phyloP scores from a whole-genome alignment of 2,329 filamentous ascomycete species.

The Pyrenophora teres region DNA sequence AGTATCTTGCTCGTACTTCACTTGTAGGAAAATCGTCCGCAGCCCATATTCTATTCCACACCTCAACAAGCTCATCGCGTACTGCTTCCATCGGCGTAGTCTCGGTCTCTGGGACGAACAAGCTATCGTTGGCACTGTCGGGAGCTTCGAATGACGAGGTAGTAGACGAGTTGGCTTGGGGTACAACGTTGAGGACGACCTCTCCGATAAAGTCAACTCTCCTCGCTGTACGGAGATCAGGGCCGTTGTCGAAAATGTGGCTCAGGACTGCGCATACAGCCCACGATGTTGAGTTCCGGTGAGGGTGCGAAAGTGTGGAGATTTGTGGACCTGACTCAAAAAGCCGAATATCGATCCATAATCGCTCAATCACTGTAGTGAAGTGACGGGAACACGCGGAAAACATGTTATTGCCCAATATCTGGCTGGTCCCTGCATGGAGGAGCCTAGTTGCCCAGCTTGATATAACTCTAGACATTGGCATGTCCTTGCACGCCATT shows the following conservation, averaged over 20 bases:
- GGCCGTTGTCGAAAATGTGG: constrained; percentile 34
- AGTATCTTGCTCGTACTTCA: constrained; percentile 21
- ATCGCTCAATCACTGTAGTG: constrained; percentile 27
- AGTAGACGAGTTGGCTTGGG: constrained; percentile 12
- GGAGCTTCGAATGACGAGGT: not conserved
- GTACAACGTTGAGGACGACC: constrained; percentile 39
- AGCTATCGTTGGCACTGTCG: not conserved
- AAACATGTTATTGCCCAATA: constrained; percentile 2
- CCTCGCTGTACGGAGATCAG: constrained; percentile 21
- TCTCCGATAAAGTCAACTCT: constrained; percentile 33
- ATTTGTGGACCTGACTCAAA: constrained; percentile 27
- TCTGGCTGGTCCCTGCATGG: constrained; percentile 8
- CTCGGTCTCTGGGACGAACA: not conserved
- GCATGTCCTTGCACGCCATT: constrained; percentile 1
- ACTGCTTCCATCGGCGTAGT: not conserved
- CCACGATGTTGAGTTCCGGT: constrained; percentile 37
- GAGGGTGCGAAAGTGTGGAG: constrained; percentile 21
- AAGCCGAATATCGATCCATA: constrained; percentile 40
- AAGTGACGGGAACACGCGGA: not conserved
- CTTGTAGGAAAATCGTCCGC: constrained; percentile 29
- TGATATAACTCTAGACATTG: constrained; percentile 8
- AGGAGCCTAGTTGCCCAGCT: constrained; percentile 25
- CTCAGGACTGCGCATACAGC: constrained; percentile 43
- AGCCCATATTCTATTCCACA: constrained; percentile 44
- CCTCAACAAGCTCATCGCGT: constrained; percentile 29